These are phyloP conservation scores for Nakaseomyces sp. DNA, from an alignment of 1,139 yeast species.

Conservation along the genomic window DNA sequence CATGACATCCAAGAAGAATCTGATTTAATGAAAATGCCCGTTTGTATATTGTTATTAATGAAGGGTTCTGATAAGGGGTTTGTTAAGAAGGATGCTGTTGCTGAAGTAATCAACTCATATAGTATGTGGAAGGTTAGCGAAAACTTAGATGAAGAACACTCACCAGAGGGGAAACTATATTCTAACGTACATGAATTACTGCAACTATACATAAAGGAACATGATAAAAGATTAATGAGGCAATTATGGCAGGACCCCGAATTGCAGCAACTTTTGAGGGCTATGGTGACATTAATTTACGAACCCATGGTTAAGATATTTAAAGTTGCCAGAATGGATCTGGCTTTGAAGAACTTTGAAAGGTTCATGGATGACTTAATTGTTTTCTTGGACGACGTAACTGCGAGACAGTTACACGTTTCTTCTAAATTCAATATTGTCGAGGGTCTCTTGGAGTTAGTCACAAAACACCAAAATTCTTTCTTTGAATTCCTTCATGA, in stretches of 20 bases:
- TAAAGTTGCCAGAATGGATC: constrained; percentile 65
- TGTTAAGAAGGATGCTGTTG: constrained; percentile 20
- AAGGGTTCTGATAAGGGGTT: constrained; percentile 18
- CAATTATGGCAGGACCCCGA: constrained; percentile 82
- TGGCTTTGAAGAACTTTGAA: constrained; percentile 67
- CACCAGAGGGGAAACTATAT: constrained; percentile 22
- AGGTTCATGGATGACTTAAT: constrained; percentile 66
- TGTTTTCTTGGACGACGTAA: constrained; percentile 38
- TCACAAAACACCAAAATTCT: constrained; percentile 61
- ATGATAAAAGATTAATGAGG: constrained; percentile 67
- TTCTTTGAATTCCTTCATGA: constrained; percentile 70
- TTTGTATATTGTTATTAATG: constrained; percentile 30
- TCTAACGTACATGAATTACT: constrained; percentile 52
- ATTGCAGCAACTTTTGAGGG: constrained; percentile 59
- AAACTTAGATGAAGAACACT: constrained; percentile 11
- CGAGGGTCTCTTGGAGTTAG: constrained; percentile 51
- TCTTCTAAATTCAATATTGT: constrained; percentile 46
- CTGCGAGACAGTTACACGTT: constrained; percentile 34
- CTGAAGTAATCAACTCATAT: constrained; percentile 27
- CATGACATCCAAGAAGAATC: constrained; percentile 34
- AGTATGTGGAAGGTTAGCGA: constrained; percentile 34
- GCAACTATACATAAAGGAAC: constrained; percentile 54
- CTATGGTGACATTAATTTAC: constrained; percentile 67
- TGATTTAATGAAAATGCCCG: constrained; percentile 31
- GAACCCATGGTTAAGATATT: constrained; percentile 75